Evolutionary conservation across 202 grass and related monocot species (phyloP), one percentile per base, ranked within the genome.

Genomic region (Elaeis oleifera): DNA sequence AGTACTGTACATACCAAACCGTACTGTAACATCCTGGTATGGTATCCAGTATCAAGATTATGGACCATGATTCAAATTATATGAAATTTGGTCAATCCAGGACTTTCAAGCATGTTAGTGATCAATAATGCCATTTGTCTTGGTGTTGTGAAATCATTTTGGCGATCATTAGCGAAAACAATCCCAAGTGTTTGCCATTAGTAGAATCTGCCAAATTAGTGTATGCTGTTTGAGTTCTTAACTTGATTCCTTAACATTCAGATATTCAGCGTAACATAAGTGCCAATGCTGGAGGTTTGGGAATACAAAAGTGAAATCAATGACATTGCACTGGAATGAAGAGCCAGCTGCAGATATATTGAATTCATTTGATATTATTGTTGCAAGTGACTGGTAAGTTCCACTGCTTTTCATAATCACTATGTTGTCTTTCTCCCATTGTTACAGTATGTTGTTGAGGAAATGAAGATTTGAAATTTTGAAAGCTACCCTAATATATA

Each of bases 351-450:
- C 75, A 56, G 79, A 89, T 74, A 73, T 83, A 16, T 52, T 68
- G 64, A 81, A 85, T 71, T 67, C 79, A 68, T 92, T 92, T 67
- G 88, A 97, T 75, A 71, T 97, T 18, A 81, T 92, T 86, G 73
- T 97, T 75, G 94, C 94, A 61, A 97, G 94, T 89, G 94, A 97
- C 79, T 97, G 94, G 94, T 97, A 82, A 59, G 53, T 65, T 74
- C 20, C 2, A 54, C 58, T 6, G 31, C 73, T 71, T 53, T 23
- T 44, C 36, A 14, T 44, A 44, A 44, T 44, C 36, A 44, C 36
- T 14, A 44, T 66, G 23, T 1, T 4, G 54, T 25, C 65, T 87
- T 20, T 76, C 18, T 24, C 3, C 25, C 16, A 59, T 13, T 26
- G 17, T 55, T 55, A 9, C 21, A 21, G 11, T 55, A 9, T 55